Evolutionary conservation across 2,329 filamentous ascomycete species (phyloP), one percentile per base, ranked within the genome.

Genomic region (Fusarium brevicatenulatum): DNA sequence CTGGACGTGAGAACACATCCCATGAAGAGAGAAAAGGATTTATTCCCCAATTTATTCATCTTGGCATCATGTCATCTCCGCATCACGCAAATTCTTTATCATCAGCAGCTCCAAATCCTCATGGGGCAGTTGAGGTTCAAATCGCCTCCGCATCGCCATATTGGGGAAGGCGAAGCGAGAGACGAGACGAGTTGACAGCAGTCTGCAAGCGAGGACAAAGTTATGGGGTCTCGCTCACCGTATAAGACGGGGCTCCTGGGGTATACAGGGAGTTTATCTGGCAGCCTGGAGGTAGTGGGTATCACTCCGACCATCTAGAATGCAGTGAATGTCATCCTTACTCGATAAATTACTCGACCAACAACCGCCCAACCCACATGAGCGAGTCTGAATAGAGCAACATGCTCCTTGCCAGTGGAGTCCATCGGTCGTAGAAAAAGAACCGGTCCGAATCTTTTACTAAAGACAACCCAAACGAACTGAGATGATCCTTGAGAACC

Each of bases 1-100:
- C 78, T 98, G 94, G 94, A 84, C 90, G 55, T 95, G 77, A 83
- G 44, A 40, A 30, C 15, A 16, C 23, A 39, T 21, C 6, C 18
- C 32, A 21, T 36, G 19, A 59, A 37, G 58, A 53, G 59, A 53
- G 62, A 57, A 44, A 18, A 50, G 59, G 47, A 37, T 30, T 44
- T 44, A 34, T 37, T 60, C 54, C 50, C 56, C 57, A 66, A 68
- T 49, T 49, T 49, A 55, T 47, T 46, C 34, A 23, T 12, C 63
- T 61, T 67, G 57, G 43, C 43, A 77, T 77, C 71, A 49, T 70
- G 65, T 46, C 64, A 77, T 76, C 67, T 63, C 66, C 62, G 50
- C 56, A 64, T 56, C 44, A 65, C 58, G 65, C 40, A 75, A 66
- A 32, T n/a, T 34, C 16, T 49, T 36, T 42, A n/a, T 56, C 25